Percentiles rank a stretch among this genome's conserved stretches.
These are phyloP conservation scores for Anthracocystis setariae DNA, from an alignment of 1,284 basidiomycete genomes.

Conservation along the genomic window DNA sequence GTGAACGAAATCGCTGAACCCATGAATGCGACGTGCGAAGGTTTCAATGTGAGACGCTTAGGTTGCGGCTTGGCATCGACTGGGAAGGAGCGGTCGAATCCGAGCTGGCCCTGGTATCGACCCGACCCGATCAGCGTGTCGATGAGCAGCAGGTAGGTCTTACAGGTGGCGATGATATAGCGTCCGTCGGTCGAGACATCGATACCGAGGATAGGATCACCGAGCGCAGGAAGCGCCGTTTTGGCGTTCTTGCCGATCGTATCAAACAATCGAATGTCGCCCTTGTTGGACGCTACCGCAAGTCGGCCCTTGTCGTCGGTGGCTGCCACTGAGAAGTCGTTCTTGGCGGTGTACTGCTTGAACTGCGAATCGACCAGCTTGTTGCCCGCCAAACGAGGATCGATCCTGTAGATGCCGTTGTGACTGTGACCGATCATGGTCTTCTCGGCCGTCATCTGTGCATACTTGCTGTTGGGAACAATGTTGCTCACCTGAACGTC, in stretches of 20 bases:
- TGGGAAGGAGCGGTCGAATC: slow-evolving; percentile 96
- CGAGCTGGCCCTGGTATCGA: slow-evolving; percentile 83
- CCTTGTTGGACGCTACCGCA: slow-evolving; percentile 94
- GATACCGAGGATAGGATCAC: slow-evolving; percentile 92
- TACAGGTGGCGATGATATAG: slow-evolving; percentile 95
- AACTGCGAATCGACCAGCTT: slow-evolving; percentile 94
- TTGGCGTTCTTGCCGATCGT: slow-evolving; percentile 98
- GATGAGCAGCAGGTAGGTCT: slow-evolving; percentile 91
- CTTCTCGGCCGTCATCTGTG: slow-evolving; percentile 90
- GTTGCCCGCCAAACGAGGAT: slow-evolving; percentile 86
- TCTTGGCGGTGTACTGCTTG: slow-evolving; percentile 96
- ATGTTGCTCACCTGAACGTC: slow-evolving; percentile 86
- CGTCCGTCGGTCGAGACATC: slow-evolving; percentile 94
- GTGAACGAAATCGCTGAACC: slow-evolving; percentile 86
- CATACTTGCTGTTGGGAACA: slow-evolving; percentile 91
- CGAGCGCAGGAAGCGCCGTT: slow-evolving; percentile 94
- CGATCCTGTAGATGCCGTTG: slow-evolving; percentile 96
- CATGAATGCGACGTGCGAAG: slow-evolving; percentile 96
- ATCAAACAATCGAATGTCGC: slow-evolving; percentile 95
- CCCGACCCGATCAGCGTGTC: slow-evolving; percentile 95
- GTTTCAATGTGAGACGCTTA: slow-evolving; percentile 84
- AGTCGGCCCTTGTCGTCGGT: slow-evolving; percentile 88
- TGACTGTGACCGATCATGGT: slow-evolving; percentile 91
- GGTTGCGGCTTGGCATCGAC: slow-evolving; percentile 92
- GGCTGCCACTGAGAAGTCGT: slow-evolving; percentile 90